Base-by-base conservation (phyloP, 805 yeast genomes). In the Spathaspora sp. region DNA sequence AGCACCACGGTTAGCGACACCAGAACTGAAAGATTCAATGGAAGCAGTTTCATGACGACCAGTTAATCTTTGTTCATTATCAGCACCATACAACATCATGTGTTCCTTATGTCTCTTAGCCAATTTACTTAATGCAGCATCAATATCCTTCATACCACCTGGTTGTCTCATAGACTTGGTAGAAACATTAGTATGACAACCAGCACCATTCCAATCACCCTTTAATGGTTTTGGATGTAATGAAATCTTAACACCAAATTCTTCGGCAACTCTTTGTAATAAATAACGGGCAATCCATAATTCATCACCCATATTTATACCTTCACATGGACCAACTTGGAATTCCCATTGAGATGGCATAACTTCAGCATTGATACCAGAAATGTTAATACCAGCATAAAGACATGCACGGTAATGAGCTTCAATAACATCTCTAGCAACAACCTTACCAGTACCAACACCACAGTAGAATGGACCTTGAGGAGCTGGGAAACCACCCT, bases 391-490 rank as follows among this genome's bases (percentile, higher is more conserved):
- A 68, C 98, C 98, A 58, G 98, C 86, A 70, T 89, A 87, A 58
- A 93, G 79, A 80, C 97, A 92, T 56, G 99, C 99, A 73, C 94
- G 86, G 87, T 94, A 94, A 80, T 93, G 99, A 54, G 99, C 98
- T 81, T 93, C 99, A 64, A 94, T 91, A 52, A 93, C 91, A 71
- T 94, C 99, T 79, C 99, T 85, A 67, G 97, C 97, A 73, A 86
- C 89, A 58, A 93, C 99, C 79, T 90, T 92, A 69, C 97, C 97
- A 65, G 97, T 82, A 77, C 99, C 99, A 60, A 94, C 99, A 85
- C 98, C 99, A 82, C 99, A 94, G 86, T 94, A 94, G 87, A 94
- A 94, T 56, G 99, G 99, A 61, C 99, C 99, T 79, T 94, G 99
- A 59, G 99, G 98, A 62, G 97, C 98, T 70, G 99, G 99, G 96